phyloP scores from a whole-genome alignment of 306 rosid species.

The Dalbergia cultrata region DNA sequence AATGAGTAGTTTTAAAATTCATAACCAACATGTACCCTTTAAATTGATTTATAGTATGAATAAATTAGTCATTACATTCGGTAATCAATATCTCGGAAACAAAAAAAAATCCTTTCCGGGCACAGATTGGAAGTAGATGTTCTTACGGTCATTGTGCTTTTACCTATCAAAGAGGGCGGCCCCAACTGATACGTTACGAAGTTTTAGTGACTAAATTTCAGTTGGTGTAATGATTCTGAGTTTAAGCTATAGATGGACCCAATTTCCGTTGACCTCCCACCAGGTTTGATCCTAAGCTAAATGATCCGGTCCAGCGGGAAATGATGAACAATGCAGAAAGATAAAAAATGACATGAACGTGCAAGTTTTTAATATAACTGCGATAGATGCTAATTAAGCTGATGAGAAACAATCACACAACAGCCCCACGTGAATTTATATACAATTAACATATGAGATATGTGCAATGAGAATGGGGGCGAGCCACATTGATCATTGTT shows the following conservation, averaged over 20 bases:
- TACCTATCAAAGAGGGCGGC: neutral
- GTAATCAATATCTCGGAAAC: too few relatives aligned
- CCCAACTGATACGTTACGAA: too few relatives aligned
- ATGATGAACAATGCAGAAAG: too few relatives aligned
- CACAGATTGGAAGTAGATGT: neutral
- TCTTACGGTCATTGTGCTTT: neutral
- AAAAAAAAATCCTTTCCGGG: neutral
- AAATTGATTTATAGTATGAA: too few relatives aligned
- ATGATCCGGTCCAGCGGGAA: too few relatives aligned
- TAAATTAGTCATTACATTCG: too few relatives aligned
- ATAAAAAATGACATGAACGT: too few relatives aligned
- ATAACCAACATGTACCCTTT: too few relatives aligned
- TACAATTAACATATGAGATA: neutral
- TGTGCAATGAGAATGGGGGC: constrained; percentile 10
- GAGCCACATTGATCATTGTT: constrained; percentile 30
- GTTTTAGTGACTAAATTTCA: neutral
- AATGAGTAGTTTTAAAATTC: too few relatives aligned
- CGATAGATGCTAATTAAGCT: constrained; percentile 9
- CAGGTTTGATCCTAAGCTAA: too few relatives aligned
- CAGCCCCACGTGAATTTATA: constrained; percentile 27
- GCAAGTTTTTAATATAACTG: neutral
- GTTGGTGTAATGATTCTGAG: neutral
- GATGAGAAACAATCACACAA: constrained; percentile 1
- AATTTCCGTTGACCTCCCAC: too few relatives aligned
- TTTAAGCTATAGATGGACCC: too few relatives aligned